Evolutionary conservation across 345 rosid genomes (phyloP).

Genomic region (Cochlearia excelsa): DNA sequence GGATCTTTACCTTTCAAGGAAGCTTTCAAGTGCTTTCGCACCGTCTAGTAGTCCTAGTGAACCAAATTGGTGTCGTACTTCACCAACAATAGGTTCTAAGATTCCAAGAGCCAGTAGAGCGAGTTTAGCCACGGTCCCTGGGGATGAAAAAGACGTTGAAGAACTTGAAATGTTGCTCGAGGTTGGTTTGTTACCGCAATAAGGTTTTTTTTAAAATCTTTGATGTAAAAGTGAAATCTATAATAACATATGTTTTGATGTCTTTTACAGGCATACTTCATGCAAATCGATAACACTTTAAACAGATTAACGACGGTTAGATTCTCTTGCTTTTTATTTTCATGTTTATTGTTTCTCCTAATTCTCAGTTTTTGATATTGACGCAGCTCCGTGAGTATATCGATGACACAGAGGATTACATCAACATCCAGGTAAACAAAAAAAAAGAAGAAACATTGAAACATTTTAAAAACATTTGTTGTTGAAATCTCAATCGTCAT

Average conservation of each 20-base stretch:
- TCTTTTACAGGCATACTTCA: conserved; percentile 77
- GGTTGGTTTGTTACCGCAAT: conserved; percentile 41
- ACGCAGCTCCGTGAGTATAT: conserved; percentile 94
- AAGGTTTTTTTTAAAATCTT: neutral
- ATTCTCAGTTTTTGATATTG: neutral
- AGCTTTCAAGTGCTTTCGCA: conserved; percentile 61
- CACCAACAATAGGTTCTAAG: conserved; percentile 90
- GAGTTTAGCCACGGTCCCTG: conserved; percentile 72
- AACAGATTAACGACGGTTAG: conserved; percentile 78
- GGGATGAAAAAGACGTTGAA: conserved; percentile 95
- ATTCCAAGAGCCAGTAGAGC: conserved; percentile 93
- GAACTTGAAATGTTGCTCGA: conserved; percentile 98
- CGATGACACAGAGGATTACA: conserved; percentile 96
- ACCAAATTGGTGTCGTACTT: conserved; percentile 69
- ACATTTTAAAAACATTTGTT: neutral
- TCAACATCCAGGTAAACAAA: conserved; percentile 77
- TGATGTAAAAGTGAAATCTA: neutral
- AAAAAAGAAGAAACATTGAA: neutral
- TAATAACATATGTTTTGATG: neutral
- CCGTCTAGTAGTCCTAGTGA: conserved; percentile 71
- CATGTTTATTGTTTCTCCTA: neutral
- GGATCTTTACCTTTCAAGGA: conserved; percentile 90
- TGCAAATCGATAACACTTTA: conserved; percentile 90
- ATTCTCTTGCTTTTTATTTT: conserved; percentile 6
- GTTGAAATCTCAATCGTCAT: conserved; percentile 2